These are phyloP conservation scores for Sphaerobolus stellatus DNA, from an alignment of 1,284 basidiomycete genomes.

Conservation along the genomic window DNA sequence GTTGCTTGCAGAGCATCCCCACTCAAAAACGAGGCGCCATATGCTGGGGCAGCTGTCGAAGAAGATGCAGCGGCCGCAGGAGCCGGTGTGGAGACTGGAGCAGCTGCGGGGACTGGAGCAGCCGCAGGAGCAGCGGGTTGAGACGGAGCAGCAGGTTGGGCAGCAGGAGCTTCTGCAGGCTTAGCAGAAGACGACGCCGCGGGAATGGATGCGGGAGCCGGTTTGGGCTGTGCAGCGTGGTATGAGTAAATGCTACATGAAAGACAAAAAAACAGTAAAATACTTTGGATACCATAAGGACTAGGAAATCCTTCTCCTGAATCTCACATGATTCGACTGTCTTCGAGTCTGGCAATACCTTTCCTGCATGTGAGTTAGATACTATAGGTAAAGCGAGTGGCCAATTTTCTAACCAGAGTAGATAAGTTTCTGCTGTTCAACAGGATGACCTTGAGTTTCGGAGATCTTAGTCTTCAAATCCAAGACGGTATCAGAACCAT, in stretches of 20 bases:
- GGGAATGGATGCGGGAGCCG: conserved; percentile 37
- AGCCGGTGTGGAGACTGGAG: conserved; percentile 36
- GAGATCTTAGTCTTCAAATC: conserved; percentile 87
- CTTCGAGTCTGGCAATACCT: conserved; percentile 89
- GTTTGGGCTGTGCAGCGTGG: conserved; percentile 50
- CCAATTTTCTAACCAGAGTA: conserved; percentile 68
- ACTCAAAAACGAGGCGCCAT: conserved; percentile 65
- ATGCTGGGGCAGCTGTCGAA: conserved; percentile 28
- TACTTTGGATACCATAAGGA: conserved; percentile 98
- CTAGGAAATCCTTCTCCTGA: conserved; percentile 99
- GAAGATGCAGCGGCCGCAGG: conserved; percentile 24
- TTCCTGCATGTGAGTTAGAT: conserved; percentile 55
- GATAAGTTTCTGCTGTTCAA: conserved; percentile 88
- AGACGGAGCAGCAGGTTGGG: conserved; percentile 34
- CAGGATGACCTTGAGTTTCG: conserved; percentile 71
- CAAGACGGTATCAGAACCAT: conserved; percentile 73
- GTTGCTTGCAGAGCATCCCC: conserved; percentile 75
- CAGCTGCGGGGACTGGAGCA: conserved; percentile 30
- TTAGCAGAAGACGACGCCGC: conserved; percentile 26
- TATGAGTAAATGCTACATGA: background rate
- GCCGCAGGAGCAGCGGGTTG: conserved; percentile 34
- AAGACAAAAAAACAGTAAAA: conserved; percentile 18
- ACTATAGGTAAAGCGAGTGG: conserved; percentile 1
- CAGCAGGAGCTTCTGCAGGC: conserved; percentile 26
- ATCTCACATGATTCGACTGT: conserved; percentile 87